A percentile compares a stretch with the other conserved stretches of the same genome.
phyloP scores from a whole-genome alignment of 208 protist genomes.

The Leishmania turanica region DNA sequence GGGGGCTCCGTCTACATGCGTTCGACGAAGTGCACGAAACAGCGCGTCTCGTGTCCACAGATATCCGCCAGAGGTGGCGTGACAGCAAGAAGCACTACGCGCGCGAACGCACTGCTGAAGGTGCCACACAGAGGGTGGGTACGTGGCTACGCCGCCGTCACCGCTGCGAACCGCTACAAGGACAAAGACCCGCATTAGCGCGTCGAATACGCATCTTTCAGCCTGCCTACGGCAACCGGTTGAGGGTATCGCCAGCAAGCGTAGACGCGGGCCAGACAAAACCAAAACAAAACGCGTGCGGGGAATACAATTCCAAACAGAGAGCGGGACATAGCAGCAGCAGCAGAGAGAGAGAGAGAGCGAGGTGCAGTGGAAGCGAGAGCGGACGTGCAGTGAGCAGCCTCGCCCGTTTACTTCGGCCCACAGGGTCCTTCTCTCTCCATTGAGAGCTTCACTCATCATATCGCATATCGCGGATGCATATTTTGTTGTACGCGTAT shows the following conservation, averaged over 20 bases:
- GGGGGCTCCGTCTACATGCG: background rate
- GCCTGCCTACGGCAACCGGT: background rate
- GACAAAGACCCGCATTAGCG: slow-evolving; percentile 28
- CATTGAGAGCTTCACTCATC: background rate
- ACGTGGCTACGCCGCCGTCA: background rate
- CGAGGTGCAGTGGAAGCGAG: background rate
- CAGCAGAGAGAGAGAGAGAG: too few species aligned
- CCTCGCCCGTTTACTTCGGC: background rate
- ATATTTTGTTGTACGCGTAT: background rate
- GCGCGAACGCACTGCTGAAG: slow-evolving; percentile 16
- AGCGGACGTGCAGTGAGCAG: background rate
- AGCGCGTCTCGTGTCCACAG: slow-evolving; percentile 20
- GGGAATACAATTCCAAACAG: background rate
- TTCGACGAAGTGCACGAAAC: slow-evolving; percentile 20
- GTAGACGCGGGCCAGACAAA: background rate
- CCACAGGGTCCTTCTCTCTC: too few species aligned
- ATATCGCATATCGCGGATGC: background rate
- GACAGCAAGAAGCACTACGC: slow-evolving; percentile 8
- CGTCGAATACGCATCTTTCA: background rate
- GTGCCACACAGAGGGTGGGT: slow-evolving; percentile 36
- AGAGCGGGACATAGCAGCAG: background rate
- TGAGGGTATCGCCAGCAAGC: background rate
- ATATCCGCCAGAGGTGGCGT: slow-evolving; percentile 24
- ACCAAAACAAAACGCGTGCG: background rate
- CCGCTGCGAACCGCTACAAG: slow-evolving; percentile 19